A percentile compares a stretch with the other conserved stretches of the same genome.
Evolutionary conservation across 2,329 filamentous ascomycete genomes (phyloP).

Genomic region (Knoxdaviesia capensis): DNA sequence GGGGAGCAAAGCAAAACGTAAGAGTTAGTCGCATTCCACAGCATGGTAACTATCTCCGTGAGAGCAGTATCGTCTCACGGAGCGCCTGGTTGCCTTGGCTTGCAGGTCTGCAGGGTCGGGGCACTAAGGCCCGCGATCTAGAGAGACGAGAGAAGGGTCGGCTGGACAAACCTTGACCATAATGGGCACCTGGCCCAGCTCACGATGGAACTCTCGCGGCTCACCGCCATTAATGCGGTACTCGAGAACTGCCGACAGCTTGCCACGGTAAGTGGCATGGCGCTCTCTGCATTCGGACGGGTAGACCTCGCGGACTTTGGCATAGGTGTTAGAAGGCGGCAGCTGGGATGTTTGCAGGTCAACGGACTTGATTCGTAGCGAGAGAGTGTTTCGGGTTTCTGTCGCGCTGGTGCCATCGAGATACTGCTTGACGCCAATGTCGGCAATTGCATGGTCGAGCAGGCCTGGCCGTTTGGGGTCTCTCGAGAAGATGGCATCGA

Average conservation of each 20-base stretch:
- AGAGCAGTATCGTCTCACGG: not conserved
- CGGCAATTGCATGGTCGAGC: conserved; percentile 55
- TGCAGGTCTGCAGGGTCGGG: conserved; percentile 4
- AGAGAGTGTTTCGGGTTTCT: conserved; percentile 50
- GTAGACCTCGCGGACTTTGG: conserved; percentile 65
- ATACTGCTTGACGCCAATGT: conserved; percentile 79
- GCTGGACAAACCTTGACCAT: conserved; percentile 61
- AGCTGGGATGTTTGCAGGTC: conserved; percentile 66
- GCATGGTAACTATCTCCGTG: not conserved
- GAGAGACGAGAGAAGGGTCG: not conserved
- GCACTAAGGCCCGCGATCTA: not conserved
- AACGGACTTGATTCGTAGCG: conserved; percentile 61
- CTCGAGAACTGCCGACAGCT: conserved; percentile 64
- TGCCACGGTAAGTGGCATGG: conserved; percentile 78
- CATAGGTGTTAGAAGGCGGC: conserved; percentile 66
- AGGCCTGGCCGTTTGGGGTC: conserved; percentile 37
- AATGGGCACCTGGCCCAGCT: conserved; percentile 75
- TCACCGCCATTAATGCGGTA: conserved; percentile 77
- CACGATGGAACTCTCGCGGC: conserved; percentile 60
- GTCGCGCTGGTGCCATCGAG: conserved; percentile 58
- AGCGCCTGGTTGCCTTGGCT: too few species aligned
- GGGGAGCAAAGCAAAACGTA: not conserved
- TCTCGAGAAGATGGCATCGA: conserved; percentile 66
- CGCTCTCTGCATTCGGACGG: conserved; percentile 89
- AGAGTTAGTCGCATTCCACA: not conserved